These are phyloP conservation scores for Tetracladium maxilliforme DNA, from an alignment of 2,329 filamentous ascomycete genomes.

Conservation along the genomic window DNA sequence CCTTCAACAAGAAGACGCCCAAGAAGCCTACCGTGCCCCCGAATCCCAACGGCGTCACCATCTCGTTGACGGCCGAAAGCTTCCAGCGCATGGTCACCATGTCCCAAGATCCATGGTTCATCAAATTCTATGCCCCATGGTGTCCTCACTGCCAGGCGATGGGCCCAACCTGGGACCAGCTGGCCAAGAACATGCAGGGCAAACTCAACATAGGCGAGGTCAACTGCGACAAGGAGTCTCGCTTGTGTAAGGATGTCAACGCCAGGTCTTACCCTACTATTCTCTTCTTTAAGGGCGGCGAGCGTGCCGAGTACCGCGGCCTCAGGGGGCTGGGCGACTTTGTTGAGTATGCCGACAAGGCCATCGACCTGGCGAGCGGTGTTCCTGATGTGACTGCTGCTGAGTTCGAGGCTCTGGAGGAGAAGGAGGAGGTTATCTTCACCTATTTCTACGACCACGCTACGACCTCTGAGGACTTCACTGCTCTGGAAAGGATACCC, in stretches of 20 bases:
- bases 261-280: conserved; percentile 77
- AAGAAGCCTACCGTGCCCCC: conserved; percentile 40
- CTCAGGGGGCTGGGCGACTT: conserved; percentile 87
- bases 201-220: conserved; percentile 89
- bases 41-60: conserved; percentile 64
- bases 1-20: conserved; percentile 27
- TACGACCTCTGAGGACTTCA: conserved; percentile 83
- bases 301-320: conserved; percentile 85
- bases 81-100: conserved; percentile 79
- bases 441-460: conserved; percentile 96
- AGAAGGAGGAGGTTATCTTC: conserved; percentile 92
- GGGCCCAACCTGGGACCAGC: conserved; percentile 76
- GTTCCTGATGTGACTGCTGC: conserved; percentile 69
- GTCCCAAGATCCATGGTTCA: conserved; percentile 87
- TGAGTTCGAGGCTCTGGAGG: conserved; percentile 67
- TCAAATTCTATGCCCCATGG: conserved; percentile 98
- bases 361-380: conserved; percentile 60
- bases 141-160: conserved; percentile 91
- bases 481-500: conserved; percentile 72
- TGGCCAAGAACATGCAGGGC: conserved; percentile 83
- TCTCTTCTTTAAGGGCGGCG: conserved; percentile 81
- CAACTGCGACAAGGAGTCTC: conserved; percentile 75
- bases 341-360: conserved; percentile 73
- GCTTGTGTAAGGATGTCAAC: conserved; percentile 83
- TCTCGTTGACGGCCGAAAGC: conserved; percentile 64